These are phyloP conservation scores for Linnemannia hyalina DNA, from an alignment of 192 early-diverging fungal genomes.

Conservation along the genomic window DNA sequence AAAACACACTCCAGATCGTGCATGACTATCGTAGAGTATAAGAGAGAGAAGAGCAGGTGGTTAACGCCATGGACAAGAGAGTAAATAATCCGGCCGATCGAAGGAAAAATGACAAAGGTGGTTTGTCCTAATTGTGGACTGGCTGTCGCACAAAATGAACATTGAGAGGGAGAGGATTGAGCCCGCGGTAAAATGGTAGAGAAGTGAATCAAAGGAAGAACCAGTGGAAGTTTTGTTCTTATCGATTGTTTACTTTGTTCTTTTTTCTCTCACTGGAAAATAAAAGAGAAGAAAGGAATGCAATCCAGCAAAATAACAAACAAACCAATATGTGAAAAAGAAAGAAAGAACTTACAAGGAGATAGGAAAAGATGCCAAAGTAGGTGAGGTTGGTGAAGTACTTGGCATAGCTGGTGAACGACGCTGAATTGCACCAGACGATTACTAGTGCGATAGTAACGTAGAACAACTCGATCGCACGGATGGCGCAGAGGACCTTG, in stretches of 20 bases:
- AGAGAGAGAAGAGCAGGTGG: background rate
- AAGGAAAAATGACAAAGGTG: background rate
- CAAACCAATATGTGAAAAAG: background rate
- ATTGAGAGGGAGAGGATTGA: background rate
- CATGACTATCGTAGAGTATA: background rate
- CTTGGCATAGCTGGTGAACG: constrained; percentile 18
- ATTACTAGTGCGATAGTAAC: constrained; percentile 27
- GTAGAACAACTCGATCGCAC: constrained; percentile 34
- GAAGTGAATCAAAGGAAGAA: background rate
- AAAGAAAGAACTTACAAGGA: constrained; percentile 23
- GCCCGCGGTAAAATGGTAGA: background rate
- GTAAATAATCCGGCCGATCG: background rate
- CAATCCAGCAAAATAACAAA: background rate
- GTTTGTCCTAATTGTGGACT: background rate
- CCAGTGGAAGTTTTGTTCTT: background rate
- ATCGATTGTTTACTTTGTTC: background rate
- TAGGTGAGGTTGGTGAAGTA: constrained; percentile 53
- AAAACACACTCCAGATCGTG: constrained; percentile 25
- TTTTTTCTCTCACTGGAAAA: background rate
- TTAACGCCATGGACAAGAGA: background rate
- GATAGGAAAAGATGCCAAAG: constrained; percentile 46
- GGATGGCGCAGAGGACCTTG: constrained; percentile 27
- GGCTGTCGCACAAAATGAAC: background rate
- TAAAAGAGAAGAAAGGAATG: background rate
- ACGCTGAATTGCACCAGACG: constrained; percentile 10